Base-by-base conservation (phyloP, 371 early-diverging fungal species). In the Nosema granulosis region DNA sequence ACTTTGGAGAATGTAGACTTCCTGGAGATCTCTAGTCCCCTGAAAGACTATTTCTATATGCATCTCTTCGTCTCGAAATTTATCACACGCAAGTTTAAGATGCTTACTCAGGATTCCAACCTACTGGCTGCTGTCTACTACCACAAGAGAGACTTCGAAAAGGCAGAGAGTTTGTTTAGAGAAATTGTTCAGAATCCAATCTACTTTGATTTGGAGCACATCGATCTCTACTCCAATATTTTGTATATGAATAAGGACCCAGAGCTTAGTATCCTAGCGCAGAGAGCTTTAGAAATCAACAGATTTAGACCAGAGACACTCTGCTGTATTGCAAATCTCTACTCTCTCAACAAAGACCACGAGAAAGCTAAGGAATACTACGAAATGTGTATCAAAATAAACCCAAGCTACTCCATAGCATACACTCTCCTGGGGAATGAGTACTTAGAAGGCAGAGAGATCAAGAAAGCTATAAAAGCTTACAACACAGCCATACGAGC, bases 341-440 rank as follows among this genome's bases (percentile, higher is more conserved):
- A 92, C 78, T 89, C 89, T 56, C 71, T 90, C 51, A 89, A 89
- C 29, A 77, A 87, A 12, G 90, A 93, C 67, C 89, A 90, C 73
- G 89, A 88, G 65, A 90, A 92, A 80, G 93, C 96, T 0, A 88
- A 94, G 6, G 87, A 89, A 24, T 91, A 91, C 76, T 94, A 94
- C 78, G 88, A 89, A 77, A 86, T 90, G 18, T 93, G 94, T 0
- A 76, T 93, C 3, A 87, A 90, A 80, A 87, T 95, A 62, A 88
- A 92, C 72, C 87, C 88, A 28, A 87, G 87, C 66, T 91, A 90
- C 79, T 83, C 89, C 37, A 86, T 90, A 2, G 92, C 91, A 0
- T 94, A 93, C 90, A 93, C 92, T 0, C 86, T 96, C 69, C 86
- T 95, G 76, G 97, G 95, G 0, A 94, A 95, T 80, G 94, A 94